Base-by-base conservation (phyloP, 1,139 yeast species). In the Zygoascus hellenicus region DNA sequence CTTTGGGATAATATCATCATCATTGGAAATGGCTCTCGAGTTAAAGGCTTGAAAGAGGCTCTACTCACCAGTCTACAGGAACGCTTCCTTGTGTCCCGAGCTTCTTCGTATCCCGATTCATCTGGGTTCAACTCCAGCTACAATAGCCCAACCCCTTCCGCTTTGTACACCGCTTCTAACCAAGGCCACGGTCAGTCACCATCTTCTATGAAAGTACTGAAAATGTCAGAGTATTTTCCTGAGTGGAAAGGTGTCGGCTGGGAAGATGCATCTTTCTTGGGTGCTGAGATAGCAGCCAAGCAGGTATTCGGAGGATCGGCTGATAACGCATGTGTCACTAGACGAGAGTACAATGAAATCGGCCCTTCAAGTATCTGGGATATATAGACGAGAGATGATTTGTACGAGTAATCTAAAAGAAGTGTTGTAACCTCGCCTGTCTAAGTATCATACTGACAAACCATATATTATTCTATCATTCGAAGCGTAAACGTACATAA, bases 171-270 rank as follows among this genome's bases (percentile, higher is more conserved):
- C 9, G 45, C 51, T 16, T 45, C 43, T 43, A 60, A 54, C 46
- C 61, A 51, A 35, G 66, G 67, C 35, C 69, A 65, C 48, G 64
- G 68, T 22, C 97, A 90, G 66, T 90, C 83, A 1, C 97, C 97
- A 14, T 79, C 81, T 16, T 72, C 81, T 10, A 77, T 90, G 48
- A 80, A 77, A 56, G 63, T 80, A 46, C 80, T 83, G 30, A 83
- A 83, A 58, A 76, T 80, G 62, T 95, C 97, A 0, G 97, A 90
- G 45, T 90, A 92, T 65, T 92, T 92, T 67, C 88, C 95, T 0
- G 96, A 88, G 58, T 92, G 97, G 97, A 90, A 90, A 66, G 81
- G 81, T 57, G 77, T 79, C 39, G 88, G 87, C 2, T 83, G 84
- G 78, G 82, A 84, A 52, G 92, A 87, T 56, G 79, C 82, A 51